phyloP scores from a whole-genome alignment of 23 red algal species.

The Gracilaria domingensis region DNA sequence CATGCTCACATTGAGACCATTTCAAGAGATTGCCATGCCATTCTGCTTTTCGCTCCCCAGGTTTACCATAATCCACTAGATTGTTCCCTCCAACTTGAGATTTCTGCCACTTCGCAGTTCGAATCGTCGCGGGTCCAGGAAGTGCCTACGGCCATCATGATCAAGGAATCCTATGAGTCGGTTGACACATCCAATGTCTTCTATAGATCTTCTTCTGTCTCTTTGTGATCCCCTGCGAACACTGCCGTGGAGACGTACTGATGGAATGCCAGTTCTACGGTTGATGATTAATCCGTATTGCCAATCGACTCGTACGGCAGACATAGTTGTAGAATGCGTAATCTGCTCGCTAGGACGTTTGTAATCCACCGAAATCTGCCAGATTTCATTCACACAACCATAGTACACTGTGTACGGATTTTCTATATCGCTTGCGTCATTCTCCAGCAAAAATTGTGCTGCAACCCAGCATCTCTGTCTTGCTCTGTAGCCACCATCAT shows the following conservation, averaged over 20 bases:
- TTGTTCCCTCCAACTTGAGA: neutral
- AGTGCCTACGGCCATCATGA: neutral
- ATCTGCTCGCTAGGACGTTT: neutral
- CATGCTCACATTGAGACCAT: too few species aligned
- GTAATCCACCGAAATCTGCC: neutral
- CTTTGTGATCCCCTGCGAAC: neutral
- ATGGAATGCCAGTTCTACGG: neutral
- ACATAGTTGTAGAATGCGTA: neutral
- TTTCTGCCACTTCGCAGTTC: neutral
- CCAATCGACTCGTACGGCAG: neutral
- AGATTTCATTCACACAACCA: neutral
- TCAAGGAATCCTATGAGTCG: too few species aligned
- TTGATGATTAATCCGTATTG: neutral
- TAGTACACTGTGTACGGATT: neutral
- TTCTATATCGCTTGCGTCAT: neutral
- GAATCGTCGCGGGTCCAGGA: neutral
- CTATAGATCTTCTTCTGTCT: neutral
- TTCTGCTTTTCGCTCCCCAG: neutral
- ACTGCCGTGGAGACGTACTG: neutral
- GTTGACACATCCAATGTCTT: neutral
- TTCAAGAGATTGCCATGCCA: too few species aligned
- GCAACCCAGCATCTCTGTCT: neutral
- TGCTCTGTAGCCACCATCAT: neutral
- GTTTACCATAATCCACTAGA: neutral
- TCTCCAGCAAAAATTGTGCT: neutral